Base-by-base conservation (phyloP, 768 basidiomycete genomes). In the Suillus decipiens region DNA sequence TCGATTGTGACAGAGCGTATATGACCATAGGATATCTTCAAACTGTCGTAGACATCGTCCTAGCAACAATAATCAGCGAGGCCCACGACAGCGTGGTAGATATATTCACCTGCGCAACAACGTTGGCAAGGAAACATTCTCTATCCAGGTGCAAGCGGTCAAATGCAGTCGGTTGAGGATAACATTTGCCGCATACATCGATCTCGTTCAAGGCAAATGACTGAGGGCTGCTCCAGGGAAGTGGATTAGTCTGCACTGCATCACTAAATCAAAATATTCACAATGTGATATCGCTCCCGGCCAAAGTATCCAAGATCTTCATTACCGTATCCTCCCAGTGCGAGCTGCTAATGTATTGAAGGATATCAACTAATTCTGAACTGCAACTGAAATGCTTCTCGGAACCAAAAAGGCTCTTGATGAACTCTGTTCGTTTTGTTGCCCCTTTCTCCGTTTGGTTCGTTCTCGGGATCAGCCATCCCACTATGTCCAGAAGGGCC, bases 291-390 rank as follows among this genome's bases (percentile, higher is more conserved):
- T 84, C 80, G 24, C 71, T 76, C 15, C 66, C 70, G 14, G 86
- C 82, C 11, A 89, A 73, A 19, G 73, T 68, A 60, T 84, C 79
- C 1, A 83, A 72, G 19, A 89, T 81, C 65, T 78, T 79, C 19
- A 74, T 66, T 8, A 82, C 76, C 5, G 83, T 80, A n/a, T 76
- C 70, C 60, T 84, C 83, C 88, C 88, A 89, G 53, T 85, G 78
- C 28, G 72, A 73, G 22, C 70, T 76, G 5, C 78, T 72, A 7
- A 81, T 76, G 17, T 76, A 71, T 61, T 81, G 77, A 60, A 89
- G 66, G 17, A 81, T 69, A 39, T 72, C 63, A 1, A 80, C 70
- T 8, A 89, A 71, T 41, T 78, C 75, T 22, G 67, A 61, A 50
- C 76, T 76, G 60, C 77, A 78, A 22, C 73, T 69, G 60, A 81